Evolutionary conservation across 352 stramenopile species (phyloP), one percentile per base, ranked within the genome.

Genomic region (Pythium vanterpoolii): DNA sequence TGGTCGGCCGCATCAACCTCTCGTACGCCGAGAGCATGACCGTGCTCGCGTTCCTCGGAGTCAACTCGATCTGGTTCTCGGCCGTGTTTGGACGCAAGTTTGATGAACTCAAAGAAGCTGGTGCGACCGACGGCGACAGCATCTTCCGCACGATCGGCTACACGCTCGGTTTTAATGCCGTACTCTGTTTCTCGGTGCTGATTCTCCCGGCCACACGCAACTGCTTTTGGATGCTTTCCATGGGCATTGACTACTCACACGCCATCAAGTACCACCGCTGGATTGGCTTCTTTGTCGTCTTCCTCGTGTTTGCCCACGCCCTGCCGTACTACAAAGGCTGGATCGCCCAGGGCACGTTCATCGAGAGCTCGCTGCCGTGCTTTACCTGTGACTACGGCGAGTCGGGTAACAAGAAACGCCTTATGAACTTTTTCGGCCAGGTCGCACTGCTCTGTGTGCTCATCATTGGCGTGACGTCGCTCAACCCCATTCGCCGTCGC

Each of bases 201-300:
- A 63, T 77, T 48, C 40, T 79, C 40, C 77, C 77, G 81, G 30
- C 72, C 63, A 48, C 83, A 76, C 56, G 79, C 60, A 54, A 86
- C 57, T 90, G 75, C 54, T 93, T 92, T 61, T 95, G 85, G 85
- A 89, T 95, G 77, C 62, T 93, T 42, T 76, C 81, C 5, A 80
- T 91, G 59, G 83, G 84, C 18, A 84, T 95, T 45, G 82, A 93
- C 71, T 96, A 94, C 77, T 89, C 86, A 42, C 80, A 92, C 58
- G 68, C 66, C 23, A 90, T 96, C 70, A 93, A 92, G 73, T 94
- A 93, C 69, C 86, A 96, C 69, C 84, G 86, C 42, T 92, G 79
- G 83, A 87, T 96, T 36, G 85, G 84, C 36, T 76, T 84, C 55
- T 70, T 90, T 42, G 87, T 85, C 1, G 77, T 93, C 50, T 62